Evolutionary conservation across 495 filamentous ascomycete genomes (phyloP).

Genomic region (Xylaria curta): DNA sequence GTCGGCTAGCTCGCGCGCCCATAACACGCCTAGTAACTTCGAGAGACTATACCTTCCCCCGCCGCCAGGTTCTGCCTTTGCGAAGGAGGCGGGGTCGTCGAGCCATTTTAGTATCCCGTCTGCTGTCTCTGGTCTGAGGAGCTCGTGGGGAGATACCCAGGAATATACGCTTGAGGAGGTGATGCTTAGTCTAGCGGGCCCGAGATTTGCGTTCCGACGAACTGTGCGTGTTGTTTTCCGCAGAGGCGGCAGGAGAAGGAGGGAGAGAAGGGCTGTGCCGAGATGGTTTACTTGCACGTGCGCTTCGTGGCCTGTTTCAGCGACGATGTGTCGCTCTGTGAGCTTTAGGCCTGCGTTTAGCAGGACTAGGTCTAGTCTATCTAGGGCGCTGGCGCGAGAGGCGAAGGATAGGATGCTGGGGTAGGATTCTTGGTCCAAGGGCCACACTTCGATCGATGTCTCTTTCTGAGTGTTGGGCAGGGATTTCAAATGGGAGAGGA

Average conservation of each 20-base stretch:
- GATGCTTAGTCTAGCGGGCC: constrained; percentile 49
- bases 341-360: constrained; percentile 54
- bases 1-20: constrained; percentile 52
- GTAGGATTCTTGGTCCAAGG: constrained; percentile 58
- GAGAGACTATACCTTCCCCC: constrained; percentile 49
- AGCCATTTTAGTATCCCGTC: constrained; percentile 50
- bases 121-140: constrained; percentile 40
- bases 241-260: constrained; percentile 34
- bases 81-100: constrained; percentile 45
- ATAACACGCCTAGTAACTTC: constrained; percentile 59
- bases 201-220: constrained; percentile 1
- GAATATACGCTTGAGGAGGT: constrained; percentile 47
- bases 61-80: constrained; percentile 39
- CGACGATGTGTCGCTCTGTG: constrained; percentile 30
- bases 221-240: constrained; percentile 42
- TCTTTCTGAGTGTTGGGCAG: not conserved
- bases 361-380: constrained; percentile 50
- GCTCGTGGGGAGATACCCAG: constrained; percentile 35
- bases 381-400: constrained; percentile 39
- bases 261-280: constrained; percentile 35
- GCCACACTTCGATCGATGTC: constrained; percentile 55
- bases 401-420: constrained; percentile 48
- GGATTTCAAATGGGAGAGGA: constrained; percentile 36
- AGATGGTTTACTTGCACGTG: constrained; percentile 53
- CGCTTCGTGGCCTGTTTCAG: constrained; percentile 49